Percentiles rank a stretch among this genome's conserved stretches.
phyloP scores from a whole-genome alignment of 345 rosid species.

The Microthlaspi erraticum region DNA sequence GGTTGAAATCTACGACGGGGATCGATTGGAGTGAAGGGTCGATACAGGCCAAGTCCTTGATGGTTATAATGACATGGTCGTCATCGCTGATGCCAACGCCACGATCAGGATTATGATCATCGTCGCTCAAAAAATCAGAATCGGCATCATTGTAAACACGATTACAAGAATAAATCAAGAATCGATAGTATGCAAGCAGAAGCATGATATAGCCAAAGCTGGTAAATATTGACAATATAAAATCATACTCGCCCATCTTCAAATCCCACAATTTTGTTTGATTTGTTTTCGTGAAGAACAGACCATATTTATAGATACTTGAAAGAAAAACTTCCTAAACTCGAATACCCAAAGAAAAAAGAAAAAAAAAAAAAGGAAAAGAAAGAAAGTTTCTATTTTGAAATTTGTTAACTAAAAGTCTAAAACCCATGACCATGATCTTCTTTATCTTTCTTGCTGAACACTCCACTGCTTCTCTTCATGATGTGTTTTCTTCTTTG shows the following conservation, averaged over 20 bases:
- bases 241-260: conserved; percentile 8
- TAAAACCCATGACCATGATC: not conserved
- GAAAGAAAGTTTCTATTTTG: not conserved
- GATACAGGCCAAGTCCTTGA: conserved; percentile 47
- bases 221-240: not conserved
- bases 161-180: not conserved
- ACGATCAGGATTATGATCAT: not conserved
- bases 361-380: not conserved
- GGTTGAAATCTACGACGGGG: conserved; percentile 54
- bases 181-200: not conserved
- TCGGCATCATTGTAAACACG: not conserved
- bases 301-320: not conserved
- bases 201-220: not conserved
- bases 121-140: no score
- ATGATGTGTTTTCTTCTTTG: conserved; percentile 4
- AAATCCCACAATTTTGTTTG: not conserved
- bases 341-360: not conserved
- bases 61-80: not conserved
- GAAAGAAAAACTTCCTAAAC: not conserved
- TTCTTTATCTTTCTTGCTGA: not conserved
- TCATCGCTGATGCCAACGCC: not conserved
- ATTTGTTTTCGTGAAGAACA: not conserved
- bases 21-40: conserved; percentile 54
- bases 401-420: not conserved
- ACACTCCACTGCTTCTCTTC: conserved; percentile 9